Conservation (phyloP, 2,329 filamentous ascomycete genomes). For the Cladorrhinum sp. region DNA sequence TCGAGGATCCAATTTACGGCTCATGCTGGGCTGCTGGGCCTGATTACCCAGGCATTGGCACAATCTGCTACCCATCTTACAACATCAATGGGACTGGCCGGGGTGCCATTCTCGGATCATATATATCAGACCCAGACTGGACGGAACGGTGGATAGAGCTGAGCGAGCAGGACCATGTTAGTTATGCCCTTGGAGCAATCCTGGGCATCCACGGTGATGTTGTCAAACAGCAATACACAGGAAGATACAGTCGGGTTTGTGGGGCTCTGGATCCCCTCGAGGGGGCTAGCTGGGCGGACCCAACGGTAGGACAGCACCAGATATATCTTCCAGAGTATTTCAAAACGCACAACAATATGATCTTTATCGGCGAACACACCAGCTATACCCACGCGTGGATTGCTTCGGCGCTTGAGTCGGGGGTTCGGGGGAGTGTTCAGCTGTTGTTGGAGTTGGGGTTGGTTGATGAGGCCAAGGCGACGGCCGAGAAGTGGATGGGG, state of each 20-base stretch:
- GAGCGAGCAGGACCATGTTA: conserved; percentile 59
- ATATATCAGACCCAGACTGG: conserved; percentile 45
- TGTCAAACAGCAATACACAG: conserved; percentile 60
- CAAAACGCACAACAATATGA: conserved; percentile 63
- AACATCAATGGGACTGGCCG: conserved; percentile 61
- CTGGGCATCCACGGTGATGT: conserved; percentile 62
- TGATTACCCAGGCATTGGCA: conserved; percentile 59
- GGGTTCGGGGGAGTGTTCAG: conserved; percentile 62
- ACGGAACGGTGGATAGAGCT: conserved; percentile 42
- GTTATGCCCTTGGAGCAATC: conserved; percentile 62
- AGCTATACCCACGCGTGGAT: conserved; percentile 72
- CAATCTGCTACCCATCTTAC: conserved; percentile 65
- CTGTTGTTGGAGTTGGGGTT: conserved; percentile 62
- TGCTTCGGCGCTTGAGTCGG: conserved; percentile 63
- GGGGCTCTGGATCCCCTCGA: conserved; percentile 62
- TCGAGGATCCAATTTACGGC: conserved; percentile 56
- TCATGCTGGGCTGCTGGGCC: conserved; percentile 52
- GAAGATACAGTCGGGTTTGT: conserved; percentile 61
- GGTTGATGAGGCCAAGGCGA: conserved; percentile 65
- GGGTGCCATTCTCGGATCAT: conserved; percentile 59
- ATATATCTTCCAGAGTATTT: conserved; percentile 71
- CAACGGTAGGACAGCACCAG: conserved; percentile 62
- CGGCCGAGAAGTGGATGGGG: conserved; percentile 67
- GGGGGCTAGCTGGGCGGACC: conserved; percentile 60
- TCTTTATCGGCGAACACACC: conserved; percentile 68